Percentiles rank a stretch among this genome's conserved stretches.
phyloP scores from a whole-genome alignment of 768 basidiomycete genomes.

The Boletus patriciae region DNA sequence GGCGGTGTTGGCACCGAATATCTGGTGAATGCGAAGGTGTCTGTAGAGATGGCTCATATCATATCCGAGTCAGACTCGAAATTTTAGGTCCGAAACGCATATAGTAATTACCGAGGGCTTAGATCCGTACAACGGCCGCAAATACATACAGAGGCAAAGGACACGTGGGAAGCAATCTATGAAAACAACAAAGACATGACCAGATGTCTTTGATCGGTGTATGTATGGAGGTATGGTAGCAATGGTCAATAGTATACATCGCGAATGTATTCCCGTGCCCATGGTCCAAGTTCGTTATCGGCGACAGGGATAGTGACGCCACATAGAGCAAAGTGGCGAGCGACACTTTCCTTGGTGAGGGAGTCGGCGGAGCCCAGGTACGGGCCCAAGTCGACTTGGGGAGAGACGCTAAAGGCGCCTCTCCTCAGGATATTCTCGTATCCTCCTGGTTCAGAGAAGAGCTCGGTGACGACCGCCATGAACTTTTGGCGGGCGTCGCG shows the following conservation, averaged over 20 bases:
- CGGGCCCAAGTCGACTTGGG: slow-evolving; percentile 31
- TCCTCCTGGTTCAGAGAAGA: slow-evolving; percentile 42
- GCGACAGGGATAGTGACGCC: slow-evolving; percentile 40
- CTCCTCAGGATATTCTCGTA: slow-evolving; percentile 41
- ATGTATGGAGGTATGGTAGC: slow-evolving; percentile 17
- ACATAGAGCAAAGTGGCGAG: slow-evolving; percentile 43
- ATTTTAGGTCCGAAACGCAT: no score
- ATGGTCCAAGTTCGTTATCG: slow-evolving; percentile 39
- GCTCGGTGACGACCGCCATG: slow-evolving; percentile 39
- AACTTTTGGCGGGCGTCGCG: slow-evolving; percentile 40
- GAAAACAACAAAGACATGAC: slow-evolving; percentile 27
- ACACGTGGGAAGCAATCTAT: slow-evolving; percentile 6
- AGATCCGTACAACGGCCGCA: slow-evolving; percentile 24
- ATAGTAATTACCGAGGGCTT: slow-evolving; percentile 1
- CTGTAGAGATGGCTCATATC: slow-evolving; percentile 82
- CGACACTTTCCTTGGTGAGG: slow-evolving; percentile 36
- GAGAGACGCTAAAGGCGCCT: slow-evolving; percentile 36
- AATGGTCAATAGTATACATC: slow-evolving; percentile 28
- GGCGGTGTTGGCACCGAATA: slow-evolving; percentile 95
- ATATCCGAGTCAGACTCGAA: no score
- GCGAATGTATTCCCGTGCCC: slow-evolving; percentile 38
- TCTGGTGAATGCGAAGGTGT: slow-evolving; percentile 81
- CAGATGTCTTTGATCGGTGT: slow-evolving; percentile 23
- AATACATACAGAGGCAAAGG: slow-evolving; percentile 4
- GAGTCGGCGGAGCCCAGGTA: slow-evolving; percentile 32